Percentiles rank a stretch among this genome's conserved stretches.
phyloP scores from a whole-genome alignment of 106 monocot species.

The Amphibolis antarctica region DNA sequence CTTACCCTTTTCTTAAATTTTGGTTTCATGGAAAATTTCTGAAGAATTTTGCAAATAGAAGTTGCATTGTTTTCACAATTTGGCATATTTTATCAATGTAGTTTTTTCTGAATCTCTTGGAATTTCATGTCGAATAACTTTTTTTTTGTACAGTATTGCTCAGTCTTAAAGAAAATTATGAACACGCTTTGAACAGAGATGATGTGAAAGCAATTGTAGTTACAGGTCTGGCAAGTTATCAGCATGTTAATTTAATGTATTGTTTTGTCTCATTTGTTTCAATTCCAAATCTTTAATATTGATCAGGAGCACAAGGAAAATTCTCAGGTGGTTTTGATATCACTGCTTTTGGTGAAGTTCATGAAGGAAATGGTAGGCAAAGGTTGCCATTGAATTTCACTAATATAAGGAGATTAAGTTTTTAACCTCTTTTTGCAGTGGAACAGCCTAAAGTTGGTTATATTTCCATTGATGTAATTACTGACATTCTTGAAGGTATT shows the following conservation, averaged over 20 bases:
- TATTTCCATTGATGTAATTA: slow-evolving; percentile 66
- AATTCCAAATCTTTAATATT: slow-evolving; percentile 6
- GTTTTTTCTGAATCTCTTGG: too few species aligned
- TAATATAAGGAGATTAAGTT: background rate
- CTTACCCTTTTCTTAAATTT: too few species aligned
- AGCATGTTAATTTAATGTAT: background rate
- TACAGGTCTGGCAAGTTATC: slow-evolving; percentile 27
- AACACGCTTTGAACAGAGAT: slow-evolving; percentile 48
- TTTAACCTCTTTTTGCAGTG: slow-evolving; percentile 18
- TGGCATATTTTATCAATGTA: too few species aligned
- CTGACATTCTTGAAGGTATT: slow-evolving; percentile 80
- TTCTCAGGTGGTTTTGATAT: slow-evolving; percentile 98
- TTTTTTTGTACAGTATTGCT: slow-evolving; percentile 37
- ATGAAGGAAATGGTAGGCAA: slow-evolving; percentile 49
- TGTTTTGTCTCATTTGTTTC: background rate
- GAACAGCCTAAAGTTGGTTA: slow-evolving; percentile 49
- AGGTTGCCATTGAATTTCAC: background rate
- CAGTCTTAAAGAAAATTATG: slow-evolving; percentile 60
- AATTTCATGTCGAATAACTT: background rate
- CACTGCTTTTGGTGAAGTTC: slow-evolving; percentile 48
- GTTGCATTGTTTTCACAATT: too few species aligned
- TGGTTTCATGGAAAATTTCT: too few species aligned
- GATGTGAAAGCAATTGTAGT: slow-evolving; percentile 84
- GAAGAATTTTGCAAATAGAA: too few species aligned
- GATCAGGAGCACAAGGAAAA: slow-evolving; percentile 53